phyloP scores from a whole-genome alignment of 2,329 filamentous ascomycete species.

The Knoxdaviesia proteae region DNA sequence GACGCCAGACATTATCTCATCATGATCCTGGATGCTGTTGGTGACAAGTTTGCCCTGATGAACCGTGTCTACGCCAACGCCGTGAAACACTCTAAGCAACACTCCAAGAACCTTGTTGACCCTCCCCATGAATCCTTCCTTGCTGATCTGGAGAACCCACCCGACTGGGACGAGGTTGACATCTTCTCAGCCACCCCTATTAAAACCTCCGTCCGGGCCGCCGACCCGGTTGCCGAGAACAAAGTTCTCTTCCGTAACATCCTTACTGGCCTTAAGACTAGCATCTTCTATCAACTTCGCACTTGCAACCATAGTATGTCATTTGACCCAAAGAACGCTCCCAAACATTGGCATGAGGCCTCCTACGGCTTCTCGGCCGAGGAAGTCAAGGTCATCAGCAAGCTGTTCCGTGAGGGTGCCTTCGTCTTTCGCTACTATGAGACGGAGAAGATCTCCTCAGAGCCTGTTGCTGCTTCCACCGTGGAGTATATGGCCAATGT shows the following conservation, averaged over 20 bases:
- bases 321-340: constrained; percentile 40
- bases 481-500: constrained; percentile 88
- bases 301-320: constrained; percentile 52
- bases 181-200: constrained; percentile 95
- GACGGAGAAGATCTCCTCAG: constrained; percentile 40
- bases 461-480: constrained; percentile 34
- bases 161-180: constrained; percentile 95
- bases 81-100: constrained; percentile 71
- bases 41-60: constrained; percentile 96
- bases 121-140: constrained; percentile 54
- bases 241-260: constrained; percentile 96
- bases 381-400: constrained; percentile 89
- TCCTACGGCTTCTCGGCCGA: constrained; percentile 94
- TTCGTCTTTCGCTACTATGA: constrained; percentile 96
- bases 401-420: constrained; percentile 89
- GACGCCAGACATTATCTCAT: constrained; percentile 91
- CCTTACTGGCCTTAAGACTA: constrained; percentile 86
- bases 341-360: constrained; percentile 83
- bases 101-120: constrained; percentile 46
- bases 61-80: constrained; percentile 90
- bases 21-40: constrained; percentile 94
- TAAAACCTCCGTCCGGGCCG: constrained; percentile 39
- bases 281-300: constrained; percentile 73
- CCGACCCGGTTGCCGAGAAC: constrained; percentile 86
- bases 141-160: constrained; percentile 57